Evolutionary conservation across 2,329 filamentous ascomycete genomes (phyloP).

Genomic region (Fusarium pseudoanthophilum): DNA sequence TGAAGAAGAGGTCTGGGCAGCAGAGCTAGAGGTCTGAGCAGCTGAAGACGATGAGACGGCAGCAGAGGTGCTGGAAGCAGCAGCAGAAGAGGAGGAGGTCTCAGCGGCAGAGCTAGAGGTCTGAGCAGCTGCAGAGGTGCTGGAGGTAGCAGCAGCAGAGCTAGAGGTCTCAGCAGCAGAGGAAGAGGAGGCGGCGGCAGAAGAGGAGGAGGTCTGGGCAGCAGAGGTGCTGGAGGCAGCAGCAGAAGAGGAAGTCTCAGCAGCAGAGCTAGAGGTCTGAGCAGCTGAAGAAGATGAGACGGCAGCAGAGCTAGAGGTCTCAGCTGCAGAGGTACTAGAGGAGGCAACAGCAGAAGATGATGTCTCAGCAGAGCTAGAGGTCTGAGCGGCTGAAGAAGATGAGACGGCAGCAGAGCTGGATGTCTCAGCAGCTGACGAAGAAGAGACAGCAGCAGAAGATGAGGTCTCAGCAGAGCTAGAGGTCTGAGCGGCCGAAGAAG

Average conservation of each 20-base stretch:
- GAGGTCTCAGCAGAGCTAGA: not conserved
- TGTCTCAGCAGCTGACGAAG: not conserved
- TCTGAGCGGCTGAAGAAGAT: no score
- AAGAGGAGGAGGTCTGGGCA: not conserved
- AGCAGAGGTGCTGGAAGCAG: not conserved
- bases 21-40: not conserved
- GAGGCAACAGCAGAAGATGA: no score
- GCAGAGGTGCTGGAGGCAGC: not conserved
- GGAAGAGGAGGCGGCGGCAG: not conserved
- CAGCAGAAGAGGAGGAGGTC: not conserved
- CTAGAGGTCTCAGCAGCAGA: not conserved
- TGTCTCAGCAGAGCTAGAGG: no score
- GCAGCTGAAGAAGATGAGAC: not conserved
- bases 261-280: not conserved
- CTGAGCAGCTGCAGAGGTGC: not conserved
- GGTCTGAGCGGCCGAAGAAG: no score
- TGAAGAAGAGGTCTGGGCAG: fast-evolving
- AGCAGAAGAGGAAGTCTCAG: not conserved
- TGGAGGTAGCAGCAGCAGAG: no score
- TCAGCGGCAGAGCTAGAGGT: not conserved
- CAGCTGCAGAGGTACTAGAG: no score
- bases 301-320: not conserved
- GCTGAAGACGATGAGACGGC: fast-evolving
- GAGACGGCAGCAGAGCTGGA: not conserved
- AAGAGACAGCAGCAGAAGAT: not conserved